Percentiles rank a stretch among this genome's conserved stretches.
Evolutionary conservation across 2,329 filamentous ascomycete genomes (phyloP).

Genomic region (Aspergillus flavus): DNA sequence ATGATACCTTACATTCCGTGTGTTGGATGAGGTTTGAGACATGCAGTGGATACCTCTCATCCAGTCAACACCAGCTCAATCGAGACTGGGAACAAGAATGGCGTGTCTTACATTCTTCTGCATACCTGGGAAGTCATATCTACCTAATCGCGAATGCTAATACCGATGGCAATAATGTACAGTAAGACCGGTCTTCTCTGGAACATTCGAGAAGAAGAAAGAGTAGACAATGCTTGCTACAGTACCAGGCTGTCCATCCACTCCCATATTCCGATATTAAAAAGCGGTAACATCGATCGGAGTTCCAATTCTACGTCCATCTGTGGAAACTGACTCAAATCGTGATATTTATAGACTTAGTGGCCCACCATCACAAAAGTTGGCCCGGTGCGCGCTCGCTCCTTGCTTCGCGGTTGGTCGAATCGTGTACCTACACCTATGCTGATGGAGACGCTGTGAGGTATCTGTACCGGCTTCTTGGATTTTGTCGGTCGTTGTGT

Average conservation of each 20-base stretch:
- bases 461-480: neutral
- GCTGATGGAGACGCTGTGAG: neutral
- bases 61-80: neutral
- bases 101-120: neutral
- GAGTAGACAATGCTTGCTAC: neutral
- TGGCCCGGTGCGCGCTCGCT: neutral
- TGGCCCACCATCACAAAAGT: neutral
- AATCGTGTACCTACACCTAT: neutral
- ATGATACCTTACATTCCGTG: neutral
- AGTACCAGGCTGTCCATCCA: neutral
- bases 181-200: neutral
- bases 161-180: neutral
- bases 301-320: neutral
- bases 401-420: neutral
- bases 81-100: neutral
- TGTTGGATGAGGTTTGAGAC: neutral
- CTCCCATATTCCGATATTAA: neutral
- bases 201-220: neutral
- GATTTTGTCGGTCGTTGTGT: neutral
- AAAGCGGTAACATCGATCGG: neutral
- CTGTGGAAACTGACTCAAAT: neutral
- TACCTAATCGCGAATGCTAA: neutral
- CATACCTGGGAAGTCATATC: neutral
- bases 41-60: conserved; percentile 1
- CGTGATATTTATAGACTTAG: conserved; percentile 5